Evolutionary conservation across 78 protist species (phyloP).

Genomic region (Creolimax fragrantissima): DNA sequence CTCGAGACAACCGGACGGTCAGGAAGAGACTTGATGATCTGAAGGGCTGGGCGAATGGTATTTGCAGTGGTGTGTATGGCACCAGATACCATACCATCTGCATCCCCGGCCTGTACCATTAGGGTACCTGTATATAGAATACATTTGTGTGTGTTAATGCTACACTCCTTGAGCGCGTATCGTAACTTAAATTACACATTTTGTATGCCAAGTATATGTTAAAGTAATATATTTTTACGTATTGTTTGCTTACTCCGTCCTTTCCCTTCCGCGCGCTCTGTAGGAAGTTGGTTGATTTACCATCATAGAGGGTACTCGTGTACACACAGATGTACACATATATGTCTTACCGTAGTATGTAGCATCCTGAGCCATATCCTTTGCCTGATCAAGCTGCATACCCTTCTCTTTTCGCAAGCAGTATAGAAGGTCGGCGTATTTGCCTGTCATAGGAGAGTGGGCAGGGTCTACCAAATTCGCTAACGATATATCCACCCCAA

Average conservation of each 20-base stretch:
- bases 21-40: background rate
- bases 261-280: too few relatives aligned
- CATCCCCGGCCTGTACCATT: background rate
- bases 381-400: background rate
- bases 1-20: conserved; percentile 6
- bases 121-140: background rate
- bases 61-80: conserved; percentile 23
- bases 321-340: too few relatives aligned
- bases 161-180: too few relatives aligned
- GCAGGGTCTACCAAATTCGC: background rate
- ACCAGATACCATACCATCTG: conserved; percentile 10
- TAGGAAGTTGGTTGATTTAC: too few relatives aligned
- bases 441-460: background rate
- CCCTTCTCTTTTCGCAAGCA: background rate
- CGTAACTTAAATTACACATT: too few relatives aligned
- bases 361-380: background rate
- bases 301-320: too few relatives aligned
- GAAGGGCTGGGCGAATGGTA: conserved; percentile 17
- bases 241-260: too few relatives aligned
- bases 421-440: background rate
- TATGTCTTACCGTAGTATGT: background rate
- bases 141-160: background rate
- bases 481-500: background rate
- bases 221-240: too few relatives aligned
- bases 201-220: too few relatives aligned